phyloP scores from a whole-genome alignment of 805 yeast genomes.

The Komagataella pastoris region DNA sequence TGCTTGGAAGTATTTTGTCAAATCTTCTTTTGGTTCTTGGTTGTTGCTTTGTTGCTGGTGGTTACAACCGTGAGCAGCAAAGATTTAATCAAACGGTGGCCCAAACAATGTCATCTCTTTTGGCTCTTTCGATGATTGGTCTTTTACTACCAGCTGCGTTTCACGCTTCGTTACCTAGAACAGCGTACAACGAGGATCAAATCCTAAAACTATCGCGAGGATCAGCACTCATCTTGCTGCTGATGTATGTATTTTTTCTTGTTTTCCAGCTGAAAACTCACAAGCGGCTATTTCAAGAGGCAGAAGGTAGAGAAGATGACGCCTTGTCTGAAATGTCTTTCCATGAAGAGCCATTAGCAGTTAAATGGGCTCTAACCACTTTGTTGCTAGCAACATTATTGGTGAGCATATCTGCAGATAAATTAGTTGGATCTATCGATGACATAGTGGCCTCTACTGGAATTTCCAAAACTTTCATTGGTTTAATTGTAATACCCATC shows the following conservation, averaged over 20 bases:
- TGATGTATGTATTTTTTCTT: conserved; percentile 67
- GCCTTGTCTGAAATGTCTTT: background rate
- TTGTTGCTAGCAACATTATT: conserved; percentile 57
- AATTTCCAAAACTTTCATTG: conserved; percentile 87
- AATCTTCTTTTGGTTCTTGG: conserved; percentile 85
- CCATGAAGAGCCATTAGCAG: conserved; percentile 20
- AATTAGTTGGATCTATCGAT: conserved; percentile 87
- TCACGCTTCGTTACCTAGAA: conserved; percentile 58
- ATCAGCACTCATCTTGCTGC: conserved; percentile 65
- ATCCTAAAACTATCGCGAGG: conserved; percentile 76
- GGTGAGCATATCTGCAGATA: conserved; percentile 88
- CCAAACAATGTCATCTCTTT: conserved; percentile 89
- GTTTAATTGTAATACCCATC: conserved; percentile 85
- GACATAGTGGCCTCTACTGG: conserved; percentile 75
- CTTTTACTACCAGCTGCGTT: conserved; percentile 93
- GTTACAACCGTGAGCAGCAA: conserved; percentile 76
- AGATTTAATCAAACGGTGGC: conserved; percentile 93
- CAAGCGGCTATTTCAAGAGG: conserved; percentile 40
- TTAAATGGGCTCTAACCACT: conserved; percentile 37
- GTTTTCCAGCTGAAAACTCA: conserved; percentile 87
- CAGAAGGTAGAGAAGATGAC: conserved; percentile 11
- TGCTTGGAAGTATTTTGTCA: conserved; percentile 89
- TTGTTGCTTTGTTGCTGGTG: conserved; percentile 92
- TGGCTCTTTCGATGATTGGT: conserved; percentile 85
- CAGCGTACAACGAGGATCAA: conserved; percentile 18